Percentiles rank a stretch among this genome's conserved stretches.
These are phyloP conservation scores for Tephrocybe sp. DNA, from an alignment of 768 basidiomycete species.

Conservation along the genomic window DNA sequence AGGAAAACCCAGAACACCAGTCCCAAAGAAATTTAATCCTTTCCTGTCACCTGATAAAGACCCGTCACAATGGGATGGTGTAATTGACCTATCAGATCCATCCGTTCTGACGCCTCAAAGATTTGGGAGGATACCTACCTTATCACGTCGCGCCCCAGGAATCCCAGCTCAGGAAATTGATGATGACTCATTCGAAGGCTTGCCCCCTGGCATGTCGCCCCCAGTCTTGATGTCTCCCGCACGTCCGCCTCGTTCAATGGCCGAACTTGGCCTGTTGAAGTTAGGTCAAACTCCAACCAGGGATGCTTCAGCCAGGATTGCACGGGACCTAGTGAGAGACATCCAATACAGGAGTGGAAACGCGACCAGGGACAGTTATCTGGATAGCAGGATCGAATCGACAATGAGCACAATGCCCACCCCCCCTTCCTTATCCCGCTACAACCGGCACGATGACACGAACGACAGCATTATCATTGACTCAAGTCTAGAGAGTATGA, in stretches of 20 bases:
- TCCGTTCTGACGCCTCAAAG: constrained; percentile 47
- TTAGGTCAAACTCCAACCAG: constrained; percentile 68
- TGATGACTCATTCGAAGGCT: constrained; percentile 52
- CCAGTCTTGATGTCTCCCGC: constrained; percentile 58
- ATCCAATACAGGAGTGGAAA: constrained; percentile 41
- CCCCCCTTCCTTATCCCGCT: constrained; percentile 72
- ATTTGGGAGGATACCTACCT: constrained; percentile 18
- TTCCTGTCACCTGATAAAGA: constrained; percentile 54
- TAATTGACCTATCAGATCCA: constrained; percentile 70
- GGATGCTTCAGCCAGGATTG: constrained; percentile 70
- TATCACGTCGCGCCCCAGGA: constrained; percentile 14
- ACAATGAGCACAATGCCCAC: constrained; percentile 70
- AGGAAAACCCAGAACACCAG: constrained; percentile 57
- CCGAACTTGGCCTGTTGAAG: constrained; percentile 45
- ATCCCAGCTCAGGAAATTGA: constrained; percentile 33
- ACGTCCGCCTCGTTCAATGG: constrained; percentile 46
- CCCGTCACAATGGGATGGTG: constrained; percentile 65
- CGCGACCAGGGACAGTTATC: constrained; percentile 25
- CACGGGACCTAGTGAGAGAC: constrained; percentile 60
- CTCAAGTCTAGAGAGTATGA: constrained; percentile 67
- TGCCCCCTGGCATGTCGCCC: constrained; percentile 61
- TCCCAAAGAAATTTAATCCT: constrained; percentile 55
- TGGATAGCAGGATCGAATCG: constrained; percentile 45
- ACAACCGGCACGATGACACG: constrained; percentile 47
- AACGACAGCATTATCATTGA: constrained; percentile 51